Evolutionary conservation across 768 basidiomycete genomes (phyloP).

Genomic region (Nidularia pulvinata): DNA sequence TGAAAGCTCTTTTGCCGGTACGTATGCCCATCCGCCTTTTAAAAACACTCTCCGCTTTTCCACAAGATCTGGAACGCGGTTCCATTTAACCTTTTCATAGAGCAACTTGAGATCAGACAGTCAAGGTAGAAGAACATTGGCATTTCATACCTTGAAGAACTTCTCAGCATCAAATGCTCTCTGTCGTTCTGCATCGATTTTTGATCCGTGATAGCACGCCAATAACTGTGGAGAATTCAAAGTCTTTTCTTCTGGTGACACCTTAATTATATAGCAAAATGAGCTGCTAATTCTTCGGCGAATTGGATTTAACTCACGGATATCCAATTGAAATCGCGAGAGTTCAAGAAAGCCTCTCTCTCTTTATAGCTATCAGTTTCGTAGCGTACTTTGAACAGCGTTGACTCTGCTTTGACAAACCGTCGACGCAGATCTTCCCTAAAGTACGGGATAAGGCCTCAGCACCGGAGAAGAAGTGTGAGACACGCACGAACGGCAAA

Average conservation of each 20-base stretch:
- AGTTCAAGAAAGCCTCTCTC: conserved; percentile 61
- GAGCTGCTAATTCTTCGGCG: no score
- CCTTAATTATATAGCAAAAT: no score
- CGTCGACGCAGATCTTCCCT: conserved; percentile 90
- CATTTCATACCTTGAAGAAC: conserved; percentile 70
- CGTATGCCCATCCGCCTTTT: conserved; percentile 85
- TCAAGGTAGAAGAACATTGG: background rate
- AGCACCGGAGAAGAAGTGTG: background rate
- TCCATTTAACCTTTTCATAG: conserved; percentile 85
- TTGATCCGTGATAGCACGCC: conserved; percentile 39
- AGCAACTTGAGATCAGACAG: background rate
- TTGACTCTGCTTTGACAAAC: conserved; percentile 88
- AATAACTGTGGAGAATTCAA: conserved; percentile 34
- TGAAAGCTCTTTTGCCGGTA: conserved; percentile 73
- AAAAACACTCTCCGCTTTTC: conserved; percentile 80
- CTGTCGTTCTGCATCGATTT: conserved; percentile 25
- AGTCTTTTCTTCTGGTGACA: conserved; percentile 43
- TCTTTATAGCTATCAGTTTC: conserved; percentile 62
- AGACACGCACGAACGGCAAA: conserved; percentile 88
- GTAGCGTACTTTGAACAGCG: conserved; percentile 82
- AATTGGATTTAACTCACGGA: conserved; percentile 32
- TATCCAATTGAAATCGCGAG: conserved; percentile 66
- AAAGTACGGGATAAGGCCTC: background rate
- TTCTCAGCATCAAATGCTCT: conserved; percentile 45
- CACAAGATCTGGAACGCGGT: conserved; percentile 90